Conservation (phyloP, 768 basidiomycete genomes). For the Trametes meyenii region DNA sequence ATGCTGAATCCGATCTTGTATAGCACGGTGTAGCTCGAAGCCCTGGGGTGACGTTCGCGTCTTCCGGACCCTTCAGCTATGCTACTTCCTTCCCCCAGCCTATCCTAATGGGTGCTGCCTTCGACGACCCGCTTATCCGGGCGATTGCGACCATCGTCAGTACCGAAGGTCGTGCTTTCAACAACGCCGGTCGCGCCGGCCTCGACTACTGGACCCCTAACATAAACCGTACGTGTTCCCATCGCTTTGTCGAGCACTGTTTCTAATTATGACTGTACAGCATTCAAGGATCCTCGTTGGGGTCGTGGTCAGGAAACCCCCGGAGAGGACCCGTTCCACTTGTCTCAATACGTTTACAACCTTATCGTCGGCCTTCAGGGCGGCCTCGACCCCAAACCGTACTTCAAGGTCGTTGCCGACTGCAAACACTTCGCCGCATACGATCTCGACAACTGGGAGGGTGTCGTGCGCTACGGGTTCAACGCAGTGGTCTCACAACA, state of each 20-base stretch:
- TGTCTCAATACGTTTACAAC: slow-evolving; percentile 54
- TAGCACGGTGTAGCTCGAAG: slow-evolving; percentile 57
- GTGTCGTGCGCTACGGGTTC: slow-evolving; percentile 51
- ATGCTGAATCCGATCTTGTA: neutral
- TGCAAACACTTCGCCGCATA: slow-evolving; percentile 67
- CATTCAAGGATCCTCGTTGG: slow-evolving; percentile 67
- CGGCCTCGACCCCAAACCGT: slow-evolving; percentile 53
- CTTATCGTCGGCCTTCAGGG: slow-evolving; percentile 60
- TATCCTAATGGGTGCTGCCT: slow-evolving; percentile 55
- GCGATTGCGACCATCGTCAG: slow-evolving; percentile 53
- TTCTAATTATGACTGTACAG: neutral
- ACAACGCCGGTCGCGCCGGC: slow-evolving; percentile 54
- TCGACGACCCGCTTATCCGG: slow-evolving; percentile 56
- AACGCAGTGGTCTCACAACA: slow-evolving; percentile 56
- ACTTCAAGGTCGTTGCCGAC: slow-evolving; percentile 55
- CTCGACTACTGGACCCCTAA: slow-evolving; percentile 63
- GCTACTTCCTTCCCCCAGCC: slow-evolving; percentile 64
- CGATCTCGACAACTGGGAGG: slow-evolving; percentile 60
- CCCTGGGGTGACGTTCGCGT: slow-evolving; percentile 54
- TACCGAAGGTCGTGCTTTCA: slow-evolving; percentile 61
- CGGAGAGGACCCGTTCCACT: slow-evolving; percentile 60
- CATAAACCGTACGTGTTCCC: slow-evolving; percentile 29
- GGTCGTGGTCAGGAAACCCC: slow-evolving; percentile 65
- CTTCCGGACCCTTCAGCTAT: slow-evolving; percentile 53
- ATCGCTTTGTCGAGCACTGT: neutral